Percentiles rank a stretch among this genome's conserved stretches.
phyloP scores from a whole-genome alignment of 2,329 filamentous ascomycete genomes.

The Neonectria magnoliae region DNA sequence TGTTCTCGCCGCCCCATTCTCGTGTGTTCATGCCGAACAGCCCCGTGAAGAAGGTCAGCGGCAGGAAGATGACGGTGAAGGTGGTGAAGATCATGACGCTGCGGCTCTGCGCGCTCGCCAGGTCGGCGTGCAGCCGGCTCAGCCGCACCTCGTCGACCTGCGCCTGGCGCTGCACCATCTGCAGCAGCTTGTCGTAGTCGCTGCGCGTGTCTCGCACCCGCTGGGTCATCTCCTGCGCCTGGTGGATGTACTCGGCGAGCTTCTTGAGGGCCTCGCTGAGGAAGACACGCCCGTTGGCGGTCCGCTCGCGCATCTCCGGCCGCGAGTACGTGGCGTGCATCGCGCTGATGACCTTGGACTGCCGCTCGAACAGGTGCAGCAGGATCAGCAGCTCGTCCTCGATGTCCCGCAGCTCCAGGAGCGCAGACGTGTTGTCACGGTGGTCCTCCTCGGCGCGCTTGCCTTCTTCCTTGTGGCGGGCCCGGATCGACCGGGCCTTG shows the following conservation, averaged over 20 bases:
- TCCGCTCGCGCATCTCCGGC: conserved; percentile 52
- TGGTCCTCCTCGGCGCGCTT: conserved; percentile 65
- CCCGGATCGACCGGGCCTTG: conserved; percentile 52
- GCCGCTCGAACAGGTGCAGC: conserved; percentile 65
- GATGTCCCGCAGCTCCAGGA: conserved; percentile 71
- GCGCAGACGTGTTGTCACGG: conserved; percentile 69
- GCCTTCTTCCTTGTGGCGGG: conserved; percentile 52
- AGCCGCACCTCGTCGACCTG: conserved; percentile 73
- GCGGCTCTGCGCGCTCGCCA: conserved; percentile 69
- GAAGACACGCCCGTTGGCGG: conserved; percentile 60
- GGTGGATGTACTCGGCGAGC: conserved; percentile 64
- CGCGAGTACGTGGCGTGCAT: conserved; percentile 58
- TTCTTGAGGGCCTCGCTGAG: conserved; percentile 62
- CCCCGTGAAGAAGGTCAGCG: conserved; percentile 72
- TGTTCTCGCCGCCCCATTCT: conserved; percentile 65
- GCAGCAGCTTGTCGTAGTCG: conserved; percentile 72
- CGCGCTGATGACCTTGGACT: conserved; percentile 59
- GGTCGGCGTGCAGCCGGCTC: conserved; percentile 69
- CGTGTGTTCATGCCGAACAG: conserved; percentile 72
- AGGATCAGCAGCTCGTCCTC: conserved; percentile 71
- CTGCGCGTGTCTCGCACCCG: conserved; percentile 67
- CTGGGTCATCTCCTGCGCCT: conserved; percentile 66
- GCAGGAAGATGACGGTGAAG: conserved; percentile 71
- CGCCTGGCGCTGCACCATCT: conserved; percentile 73
- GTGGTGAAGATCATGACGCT: conserved; percentile 74